Evolutionary conservation across 371 early-diverging fungal genomes (phyloP), one percentile per base, ranked within the genome.

Genomic region (Dinochytrium kinnereticum): DNA sequence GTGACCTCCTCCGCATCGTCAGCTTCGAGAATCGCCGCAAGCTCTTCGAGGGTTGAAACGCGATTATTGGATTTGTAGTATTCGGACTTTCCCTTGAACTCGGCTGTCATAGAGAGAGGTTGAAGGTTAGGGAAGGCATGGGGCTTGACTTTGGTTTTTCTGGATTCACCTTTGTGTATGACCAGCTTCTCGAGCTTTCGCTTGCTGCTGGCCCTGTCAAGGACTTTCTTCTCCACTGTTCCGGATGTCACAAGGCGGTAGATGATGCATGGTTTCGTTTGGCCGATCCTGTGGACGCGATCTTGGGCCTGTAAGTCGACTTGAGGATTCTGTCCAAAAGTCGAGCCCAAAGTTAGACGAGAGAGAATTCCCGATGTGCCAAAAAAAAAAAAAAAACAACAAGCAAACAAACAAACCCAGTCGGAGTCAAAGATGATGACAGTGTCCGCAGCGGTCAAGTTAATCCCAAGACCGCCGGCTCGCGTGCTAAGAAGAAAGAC

Each of bases 251-350:
- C 91, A 53, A 99, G 91, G 68, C 99, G 85, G 78, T 94, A 99
- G 1, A 99, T 97, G 73, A 93, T 91, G 28, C 99, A 99, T 69
- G 95, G 95, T 77, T 96, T 96, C 31, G 91, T 97, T 80, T 99
- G 99, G 2, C 99, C 99, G 69, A 99, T 97, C 79, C 99, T 92
- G 86, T 99, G 99, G 3, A 97, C 99, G 68, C 99, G 92, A 66
- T 75, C 80, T 76, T 78, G 92, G 0, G 99, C 99, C 81, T 98
- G 97, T 65, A 96, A 81, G 82, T 98, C 99, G 76, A 92, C 93
- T 80, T 96, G 96, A 26, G 97, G 98, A 82, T 97, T 98, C 82
- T 79, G 5, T 24, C n/a, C n/a, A n/a, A n/a, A 28, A 49, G 15
- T n/a, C 15, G 49, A 49, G 49, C n/a, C 31, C 2, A 30, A 70